These are phyloP conservation scores for Thymus quinquecostatus DNA, from an alignment of 257 asterid genomes.

Conservation along the genomic window DNA sequence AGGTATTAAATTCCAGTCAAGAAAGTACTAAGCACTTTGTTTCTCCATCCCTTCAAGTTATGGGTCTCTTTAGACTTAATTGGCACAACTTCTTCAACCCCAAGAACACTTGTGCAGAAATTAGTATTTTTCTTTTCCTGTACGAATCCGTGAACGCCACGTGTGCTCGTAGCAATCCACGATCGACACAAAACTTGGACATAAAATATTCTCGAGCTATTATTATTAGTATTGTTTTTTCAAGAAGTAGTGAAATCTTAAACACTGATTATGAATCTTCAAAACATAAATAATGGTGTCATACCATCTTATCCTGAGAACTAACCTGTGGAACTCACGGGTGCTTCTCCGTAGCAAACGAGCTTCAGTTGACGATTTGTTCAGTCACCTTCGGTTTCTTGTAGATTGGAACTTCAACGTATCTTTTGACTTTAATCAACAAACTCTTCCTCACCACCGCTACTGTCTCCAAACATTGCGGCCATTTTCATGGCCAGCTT, in stretches of 20 bases:
- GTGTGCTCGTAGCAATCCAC: neutral
- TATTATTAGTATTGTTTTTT: neutral
- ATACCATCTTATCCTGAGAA: slow-evolving; percentile 1
- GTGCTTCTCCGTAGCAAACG: neutral
- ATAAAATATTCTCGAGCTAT: neutral
- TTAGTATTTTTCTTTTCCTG: neutral
- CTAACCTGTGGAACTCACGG: slow-evolving; percentile 13
- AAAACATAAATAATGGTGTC: neutral
- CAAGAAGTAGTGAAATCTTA: slow-evolving; percentile 12
- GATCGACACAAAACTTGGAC: neutral
- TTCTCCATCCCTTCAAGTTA: slow-evolving; percentile 34
- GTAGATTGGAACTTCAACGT: neutral
- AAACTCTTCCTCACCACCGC: slow-evolving; percentile 68
- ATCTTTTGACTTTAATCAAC: slow-evolving; percentile 28
- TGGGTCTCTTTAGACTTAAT: slow-evolving; percentile 10
- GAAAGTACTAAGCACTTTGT: slow-evolving; percentile 1
- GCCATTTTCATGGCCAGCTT: slow-evolving; percentile 97
- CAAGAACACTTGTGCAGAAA: neutral
- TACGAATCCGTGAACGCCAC: neutral
- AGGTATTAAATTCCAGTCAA: slow-evolving; percentile 17
- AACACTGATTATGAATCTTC: slow-evolving; percentile 4
- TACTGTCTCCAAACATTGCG: slow-evolving; percentile 80
- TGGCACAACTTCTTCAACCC: slow-evolving; percentile 24
- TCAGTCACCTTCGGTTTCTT: no score
- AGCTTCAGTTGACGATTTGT: no score